A percentile compares a stretch with the other conserved stretches of the same genome.
Conservation (phyloP, 768 basidiomycete genomes). For the Termitomyces sp. region DNA sequence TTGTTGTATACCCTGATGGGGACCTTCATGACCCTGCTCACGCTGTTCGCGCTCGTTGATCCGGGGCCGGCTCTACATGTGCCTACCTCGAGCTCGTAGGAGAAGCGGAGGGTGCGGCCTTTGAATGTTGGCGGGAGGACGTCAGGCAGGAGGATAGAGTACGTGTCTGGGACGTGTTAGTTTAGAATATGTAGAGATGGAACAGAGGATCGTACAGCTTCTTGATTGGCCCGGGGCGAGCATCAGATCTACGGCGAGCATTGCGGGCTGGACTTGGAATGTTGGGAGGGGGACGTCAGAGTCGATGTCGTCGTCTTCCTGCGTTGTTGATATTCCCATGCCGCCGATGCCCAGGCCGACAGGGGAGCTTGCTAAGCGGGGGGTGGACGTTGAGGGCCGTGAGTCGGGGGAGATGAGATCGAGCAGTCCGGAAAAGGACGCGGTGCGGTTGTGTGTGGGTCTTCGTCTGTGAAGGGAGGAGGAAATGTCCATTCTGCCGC, state of each 20-base stretch:
- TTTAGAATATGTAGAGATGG: neutral
- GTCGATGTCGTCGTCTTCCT: slow-evolving; percentile 46
- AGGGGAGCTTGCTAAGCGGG: neutral
- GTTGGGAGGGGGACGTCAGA: slow-evolving; percentile 72
- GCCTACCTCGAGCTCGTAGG: slow-evolving; percentile 87
- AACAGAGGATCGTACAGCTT: slow-evolving; percentile 69
- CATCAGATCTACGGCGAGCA: slow-evolving; percentile 84
- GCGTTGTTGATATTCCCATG: slow-evolving; percentile 14
- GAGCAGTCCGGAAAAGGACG: slow-evolving; percentile 48
- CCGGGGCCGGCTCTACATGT: slow-evolving; percentile 61
- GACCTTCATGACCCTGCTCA: slow-evolving; percentile 81
- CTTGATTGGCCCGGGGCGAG: slow-evolving; percentile 81
- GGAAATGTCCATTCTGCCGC: slow-evolving; percentile 78
- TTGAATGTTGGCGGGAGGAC: slow-evolving; percentile 87
- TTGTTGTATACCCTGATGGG: slow-evolving; percentile 90
- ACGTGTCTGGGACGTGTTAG: slow-evolving; percentile 57
- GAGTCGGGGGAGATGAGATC: slow-evolving; percentile 38
- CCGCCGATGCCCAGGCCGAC: neutral
- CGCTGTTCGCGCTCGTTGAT: slow-evolving; percentile 28
- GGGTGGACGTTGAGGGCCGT: neutral
- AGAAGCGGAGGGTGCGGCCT: slow-evolving; percentile 79
- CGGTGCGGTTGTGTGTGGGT: slow-evolving; percentile 41
- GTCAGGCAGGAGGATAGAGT: slow-evolving; percentile 68
- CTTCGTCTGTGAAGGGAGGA: slow-evolving; percentile 30
- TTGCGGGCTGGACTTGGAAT: slow-evolving; percentile 77